These are phyloP conservation scores for Quercus tomentella DNA, from an alignment of 331 rosid species.

Conservation along the genomic window DNA sequence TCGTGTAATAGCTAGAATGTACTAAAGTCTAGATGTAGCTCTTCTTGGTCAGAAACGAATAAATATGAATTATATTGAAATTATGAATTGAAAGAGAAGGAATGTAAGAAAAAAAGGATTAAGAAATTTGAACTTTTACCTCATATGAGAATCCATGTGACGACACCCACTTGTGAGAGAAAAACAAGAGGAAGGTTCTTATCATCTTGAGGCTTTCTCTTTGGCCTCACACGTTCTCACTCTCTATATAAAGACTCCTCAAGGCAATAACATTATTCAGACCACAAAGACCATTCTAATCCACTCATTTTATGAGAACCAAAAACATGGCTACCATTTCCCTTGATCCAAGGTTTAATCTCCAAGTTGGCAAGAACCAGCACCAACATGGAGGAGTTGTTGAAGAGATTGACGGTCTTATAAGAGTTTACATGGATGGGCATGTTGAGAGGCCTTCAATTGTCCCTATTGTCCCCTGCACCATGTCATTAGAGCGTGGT, in stretches of 20 bases:
- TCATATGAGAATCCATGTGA: conserved; percentile 24
- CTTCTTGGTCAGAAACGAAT: not conserved
- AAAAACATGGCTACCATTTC: conserved; percentile 60
- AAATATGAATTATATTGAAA: not conserved
- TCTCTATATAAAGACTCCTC: conserved; percentile 44
- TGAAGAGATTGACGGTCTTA: conserved; percentile 78
- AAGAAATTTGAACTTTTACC: not conserved
- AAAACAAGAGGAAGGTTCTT: conserved; percentile 19
- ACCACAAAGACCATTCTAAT: conserved; percentile 28
- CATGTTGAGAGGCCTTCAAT: conserved; percentile 58
- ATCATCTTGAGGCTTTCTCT: conserved; percentile 19
- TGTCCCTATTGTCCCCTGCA: conserved; percentile 55
- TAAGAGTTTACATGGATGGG: conserved; percentile 64
- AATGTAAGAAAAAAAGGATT: not conserved
- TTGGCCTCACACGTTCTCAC: conserved; percentile 11
- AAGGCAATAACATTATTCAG: conserved; percentile 12
- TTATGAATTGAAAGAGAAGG: not conserved
- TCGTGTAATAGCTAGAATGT: not conserved
- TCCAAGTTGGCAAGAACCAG: conserved; percentile 28
- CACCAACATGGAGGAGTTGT: conserved; percentile 32
- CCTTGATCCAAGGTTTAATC: conserved; percentile 36
- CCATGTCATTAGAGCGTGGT: conserved; percentile 31
- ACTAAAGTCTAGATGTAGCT: not conserved
- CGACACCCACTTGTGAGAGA: conserved; percentile 23
- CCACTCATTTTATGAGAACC: conserved; percentile 6